Conservation (phyloP, 2,329 filamentous ascomycete species). For the Clonostachys chloroleuca region DNA sequence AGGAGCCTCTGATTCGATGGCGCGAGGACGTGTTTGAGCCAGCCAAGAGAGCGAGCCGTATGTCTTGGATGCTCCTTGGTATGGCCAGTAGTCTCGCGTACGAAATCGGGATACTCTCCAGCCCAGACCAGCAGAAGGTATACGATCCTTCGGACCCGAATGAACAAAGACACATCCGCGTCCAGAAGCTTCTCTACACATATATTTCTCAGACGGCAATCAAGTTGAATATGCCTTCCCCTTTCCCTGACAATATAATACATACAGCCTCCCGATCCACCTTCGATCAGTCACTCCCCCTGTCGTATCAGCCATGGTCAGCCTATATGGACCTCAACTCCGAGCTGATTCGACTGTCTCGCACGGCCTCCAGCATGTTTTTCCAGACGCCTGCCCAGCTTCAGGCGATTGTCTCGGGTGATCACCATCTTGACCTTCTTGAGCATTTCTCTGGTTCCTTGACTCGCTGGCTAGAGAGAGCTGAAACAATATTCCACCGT, state of each 20-base stretch:
- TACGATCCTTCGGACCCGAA: too few species aligned
- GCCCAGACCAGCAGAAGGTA: too few species aligned
- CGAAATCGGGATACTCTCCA: constrained; percentile 8
- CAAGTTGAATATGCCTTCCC: not conserved
- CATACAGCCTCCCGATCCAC: not conserved
- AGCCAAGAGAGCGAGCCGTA: constrained; percentile 12
- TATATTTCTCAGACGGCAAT: constrained; percentile 10
- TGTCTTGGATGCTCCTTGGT: constrained; percentile 18
- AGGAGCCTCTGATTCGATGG: constrained; percentile 13
- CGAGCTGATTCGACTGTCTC: constrained; percentile 9
- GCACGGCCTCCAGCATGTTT: constrained; percentile 10
- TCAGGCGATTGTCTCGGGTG: too few species aligned
- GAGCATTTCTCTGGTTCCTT: too few species aligned
- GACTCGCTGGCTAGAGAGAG: too few species aligned
- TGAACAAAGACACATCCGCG: not conserved
- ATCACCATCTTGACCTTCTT: too few species aligned
- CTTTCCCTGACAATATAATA: not conserved
- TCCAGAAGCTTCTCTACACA: constrained; percentile 10
- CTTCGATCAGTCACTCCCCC: constrained; percentile 1
- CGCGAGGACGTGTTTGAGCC: constrained; percentile 15
- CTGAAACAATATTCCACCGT: too few species aligned
- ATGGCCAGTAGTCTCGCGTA: constrained; percentile 11
- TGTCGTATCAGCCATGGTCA: not conserved
- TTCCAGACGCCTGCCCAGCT: constrained; percentile 1
- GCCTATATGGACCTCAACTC: constrained; percentile 8